Conservation (phyloP, 345 rosid genomes). For the Murraya koenigii region DNA sequence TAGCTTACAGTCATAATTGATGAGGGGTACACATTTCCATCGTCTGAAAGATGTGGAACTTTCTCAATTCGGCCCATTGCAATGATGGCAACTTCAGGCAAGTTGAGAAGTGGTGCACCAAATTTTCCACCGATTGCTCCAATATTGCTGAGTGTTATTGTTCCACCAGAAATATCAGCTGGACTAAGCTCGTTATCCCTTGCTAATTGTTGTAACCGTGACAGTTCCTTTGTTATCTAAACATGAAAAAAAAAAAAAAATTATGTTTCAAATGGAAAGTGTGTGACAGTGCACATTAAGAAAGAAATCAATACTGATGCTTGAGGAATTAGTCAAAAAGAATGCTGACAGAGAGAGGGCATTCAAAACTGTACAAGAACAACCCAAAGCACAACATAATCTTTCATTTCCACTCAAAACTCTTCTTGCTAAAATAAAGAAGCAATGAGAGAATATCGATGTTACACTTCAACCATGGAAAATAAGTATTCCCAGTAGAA, state of each 20-base stretch:
- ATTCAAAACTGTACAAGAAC: background rate
- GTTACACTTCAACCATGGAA: background rate
- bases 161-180: slow-evolving; percentile 75
- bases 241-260: background rate
- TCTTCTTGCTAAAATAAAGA: background rate
- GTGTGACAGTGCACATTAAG: background rate
- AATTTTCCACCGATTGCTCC: slow-evolving; percentile 94
- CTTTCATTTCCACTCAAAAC: background rate
- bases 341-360: background rate
- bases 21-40: slow-evolving; percentile 59
- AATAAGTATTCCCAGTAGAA: background rate
- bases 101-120: slow-evolving; percentile 80
- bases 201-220: slow-evolving; percentile 70
- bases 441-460: background rate
- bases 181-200: slow-evolving; percentile 68
- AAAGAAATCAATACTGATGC: background rate
- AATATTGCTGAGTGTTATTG: slow-evolving; percentile 85
- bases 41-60: slow-evolving; percentile 58
- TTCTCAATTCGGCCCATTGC: slow-evolving; percentile 89
- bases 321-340: background rate
- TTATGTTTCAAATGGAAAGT: background rate
- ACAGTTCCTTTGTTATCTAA: slow-evolving; percentile 79
- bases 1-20: slow-evolving; percentile 73
- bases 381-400: background rate
- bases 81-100: slow-evolving; percentile 91